Evolutionary conservation across 176 grass and related monocot genomes (phyloP), one percentile per base, ranked within the genome.

Genomic region (Secale cereale): DNA sequence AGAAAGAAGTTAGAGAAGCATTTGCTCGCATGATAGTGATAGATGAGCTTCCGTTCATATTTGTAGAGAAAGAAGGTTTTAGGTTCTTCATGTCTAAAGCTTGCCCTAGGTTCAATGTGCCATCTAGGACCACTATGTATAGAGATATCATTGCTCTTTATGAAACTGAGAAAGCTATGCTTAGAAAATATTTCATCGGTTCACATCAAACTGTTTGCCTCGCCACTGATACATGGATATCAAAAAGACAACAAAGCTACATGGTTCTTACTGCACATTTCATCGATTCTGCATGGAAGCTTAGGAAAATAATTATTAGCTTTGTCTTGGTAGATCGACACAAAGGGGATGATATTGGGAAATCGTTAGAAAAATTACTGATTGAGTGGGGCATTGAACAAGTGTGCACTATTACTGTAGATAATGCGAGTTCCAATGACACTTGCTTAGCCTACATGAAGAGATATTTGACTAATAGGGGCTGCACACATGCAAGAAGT

Each of bases 191-290:
- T n/a, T n/a, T n/a, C n/a, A n/a, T n/a, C n/a, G n/a, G n/a, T n/a
- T n/a, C n/a, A n/a, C n/a, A n/a, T n/a, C n/a, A 37, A 37, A 37
- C 36, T 8, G 7, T 37, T 37, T 7, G 36, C 33, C 15, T 71
- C 20, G 57, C 64, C 2, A 54, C 37, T 28, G 16, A 70, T 43
- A 31, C 17, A 15, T 82, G 65, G 65, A 39, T 29, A 9, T 70
- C 19, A 11, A 70, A 7, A 50, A 31, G 19, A 9, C 28, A 19
- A 59, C 29, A 52, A 23, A 36, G 14, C 23, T 82, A 71, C 32
- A 61, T 82, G 80, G 33, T 69, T 60, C 28, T 83, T n/a, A 73
- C 50, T 59, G 2, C 29, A 59, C 48, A 83, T 28, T 83, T 41
- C 50, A 83, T 74, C 60, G 27, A 32, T 32, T 32, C 31, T 32